Evolutionary conservation across 257 asterid genomes (phyloP).

Genomic region (Ajuga chamaepitys): DNA sequence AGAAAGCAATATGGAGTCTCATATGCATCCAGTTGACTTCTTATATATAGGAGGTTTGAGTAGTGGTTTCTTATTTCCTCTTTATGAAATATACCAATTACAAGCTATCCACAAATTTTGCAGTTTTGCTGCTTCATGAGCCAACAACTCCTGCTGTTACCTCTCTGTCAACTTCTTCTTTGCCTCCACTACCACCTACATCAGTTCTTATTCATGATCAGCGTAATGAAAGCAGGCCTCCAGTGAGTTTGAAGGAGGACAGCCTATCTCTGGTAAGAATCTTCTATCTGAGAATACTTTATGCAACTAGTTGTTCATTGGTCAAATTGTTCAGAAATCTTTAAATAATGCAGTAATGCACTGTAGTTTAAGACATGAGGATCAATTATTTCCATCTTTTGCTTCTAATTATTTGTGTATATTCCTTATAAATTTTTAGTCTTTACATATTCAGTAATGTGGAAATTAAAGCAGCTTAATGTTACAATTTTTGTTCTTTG

Average conservation of each 20-base stretch:
- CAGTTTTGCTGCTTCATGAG: conserved; percentile 63
- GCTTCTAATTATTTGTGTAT: background rate
- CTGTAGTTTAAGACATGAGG: background rate
- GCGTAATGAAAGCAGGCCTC: conserved; percentile 32
- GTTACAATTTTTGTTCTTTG: conserved; percentile 13
- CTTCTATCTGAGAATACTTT: background rate
- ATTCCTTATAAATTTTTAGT: background rate
- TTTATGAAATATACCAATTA: conserved; percentile 8
- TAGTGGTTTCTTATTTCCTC: background rate
- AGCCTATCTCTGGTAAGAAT: conserved; percentile 37
- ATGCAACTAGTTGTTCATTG: background rate
- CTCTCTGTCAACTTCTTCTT: conserved; percentile 37
- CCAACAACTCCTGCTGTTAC: conserved; percentile 45
- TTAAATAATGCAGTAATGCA: background rate
- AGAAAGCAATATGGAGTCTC: background rate
- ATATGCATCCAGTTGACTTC: background rate
- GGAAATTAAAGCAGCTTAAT: background rate
- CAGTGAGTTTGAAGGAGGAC: conserved; percentile 40
- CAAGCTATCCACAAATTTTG: conserved; percentile 23
- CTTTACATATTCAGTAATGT: background rate
- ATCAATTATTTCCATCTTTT: background rate
- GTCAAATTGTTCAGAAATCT: background rate
- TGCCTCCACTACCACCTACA: conserved; percentile 39
- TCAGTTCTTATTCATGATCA: conserved; percentile 52
- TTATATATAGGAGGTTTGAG: background rate